Conservation (phyloP, 169 alveolate genomes). For the Theileria parva region DNA sequence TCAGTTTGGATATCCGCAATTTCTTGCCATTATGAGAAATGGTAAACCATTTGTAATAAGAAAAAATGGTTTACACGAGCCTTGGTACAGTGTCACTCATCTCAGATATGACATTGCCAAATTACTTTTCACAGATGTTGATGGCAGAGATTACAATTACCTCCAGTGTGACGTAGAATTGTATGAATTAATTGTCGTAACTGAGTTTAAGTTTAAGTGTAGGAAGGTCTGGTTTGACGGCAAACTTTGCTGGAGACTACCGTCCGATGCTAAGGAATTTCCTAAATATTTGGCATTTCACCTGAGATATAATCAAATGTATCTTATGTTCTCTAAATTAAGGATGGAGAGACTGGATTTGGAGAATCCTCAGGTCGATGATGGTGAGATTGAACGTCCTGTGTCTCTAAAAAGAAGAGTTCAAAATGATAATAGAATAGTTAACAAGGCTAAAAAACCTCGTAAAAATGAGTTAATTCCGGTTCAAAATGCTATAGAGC, state of each 20-base stretch:
- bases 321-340: no score
- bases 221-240: no score
- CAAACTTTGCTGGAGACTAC: no score
- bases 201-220: not conserved
- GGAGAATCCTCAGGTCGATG: no score
- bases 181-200: not conserved
- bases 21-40: not conserved
- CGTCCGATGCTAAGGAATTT: not conserved
- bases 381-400: no score
- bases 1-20: not conserved
- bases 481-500: no score
- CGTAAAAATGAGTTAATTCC: no score
- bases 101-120: not conserved
- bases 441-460: no score
- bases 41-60: not conserved
- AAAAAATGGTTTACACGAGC: not conserved
- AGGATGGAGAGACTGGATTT: no score
- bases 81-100: not conserved
- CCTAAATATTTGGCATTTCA: not conserved
- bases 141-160: not conserved
- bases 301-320: not conserved
- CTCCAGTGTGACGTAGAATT: not conserved
- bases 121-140: not conserved
- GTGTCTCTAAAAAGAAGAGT: no score
- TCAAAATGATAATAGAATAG: no score